Evolutionary conservation across 805 yeast genomes (phyloP).

Genomic region (Saccharomycopsis javanensis): DNA sequence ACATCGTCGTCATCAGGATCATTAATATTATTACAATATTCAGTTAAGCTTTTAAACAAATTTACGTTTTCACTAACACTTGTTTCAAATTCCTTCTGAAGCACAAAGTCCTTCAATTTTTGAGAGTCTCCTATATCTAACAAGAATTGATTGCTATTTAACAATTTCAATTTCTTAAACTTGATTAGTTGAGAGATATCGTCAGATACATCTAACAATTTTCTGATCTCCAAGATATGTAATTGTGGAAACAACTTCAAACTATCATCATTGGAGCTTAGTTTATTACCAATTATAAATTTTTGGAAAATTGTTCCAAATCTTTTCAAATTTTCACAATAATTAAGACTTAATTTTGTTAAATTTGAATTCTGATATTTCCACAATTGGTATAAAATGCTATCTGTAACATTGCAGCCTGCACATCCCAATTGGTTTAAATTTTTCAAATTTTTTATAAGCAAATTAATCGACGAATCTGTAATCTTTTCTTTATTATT

Average conservation of each 20-base stretch:
- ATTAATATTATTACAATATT: background rate
- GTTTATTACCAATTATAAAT: background rate
- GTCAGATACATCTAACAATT: constrained; percentile 20
- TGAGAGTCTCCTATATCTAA: background rate
- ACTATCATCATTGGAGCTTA: constrained; percentile 41
- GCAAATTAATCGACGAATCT: constrained; percentile 51
- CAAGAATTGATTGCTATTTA: background rate
- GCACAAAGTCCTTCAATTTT: background rate
- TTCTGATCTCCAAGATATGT: constrained; percentile 69
- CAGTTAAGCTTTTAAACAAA: background rate
- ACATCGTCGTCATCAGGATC: background rate
- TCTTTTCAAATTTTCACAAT: constrained; percentile 41
- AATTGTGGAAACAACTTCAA: constrained; percentile 48
- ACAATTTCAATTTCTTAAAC: background rate
- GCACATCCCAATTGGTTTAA: constrained; percentile 76
- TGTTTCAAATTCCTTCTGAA: background rate
- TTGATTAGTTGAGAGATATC: background rate
- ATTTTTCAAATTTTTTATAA: constrained; percentile 44
- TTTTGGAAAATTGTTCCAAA: background rate
- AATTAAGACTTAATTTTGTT: constrained; percentile 64
- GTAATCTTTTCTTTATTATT: constrained; percentile 57
- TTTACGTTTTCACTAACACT: background rate
- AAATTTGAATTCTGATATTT: constrained; percentile 37
- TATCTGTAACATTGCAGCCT: constrained; percentile 75
- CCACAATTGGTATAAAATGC: constrained; percentile 73